A percentile compares a stretch with the other conserved stretches of the same genome.
These are phyloP conservation scores for Fraxinus pennsylvanica DNA, from an alignment of 257 asterid genomes.

Conservation along the genomic window DNA sequence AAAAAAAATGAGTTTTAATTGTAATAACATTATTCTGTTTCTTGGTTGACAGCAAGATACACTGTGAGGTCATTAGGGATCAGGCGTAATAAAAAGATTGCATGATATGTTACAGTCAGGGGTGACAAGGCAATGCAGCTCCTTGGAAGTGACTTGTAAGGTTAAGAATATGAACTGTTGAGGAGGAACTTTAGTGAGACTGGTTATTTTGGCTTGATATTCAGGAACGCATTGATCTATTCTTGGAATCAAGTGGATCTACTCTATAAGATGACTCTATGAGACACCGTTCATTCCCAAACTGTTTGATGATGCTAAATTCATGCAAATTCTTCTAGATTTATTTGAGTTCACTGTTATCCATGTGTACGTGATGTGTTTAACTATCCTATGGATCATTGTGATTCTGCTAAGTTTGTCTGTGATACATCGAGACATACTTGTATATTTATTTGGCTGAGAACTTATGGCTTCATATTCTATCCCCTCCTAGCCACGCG, in stretches of 20 bases:
- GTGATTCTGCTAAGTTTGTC: neutral
- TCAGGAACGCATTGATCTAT: conserved; percentile 25
- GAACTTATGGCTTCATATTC: neutral
- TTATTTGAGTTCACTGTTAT: neutral
- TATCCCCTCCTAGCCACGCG: no score
- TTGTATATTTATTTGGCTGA: neutral
- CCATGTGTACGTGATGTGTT: neutral
- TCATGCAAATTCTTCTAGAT: neutral
- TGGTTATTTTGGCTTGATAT: conserved; percentile 29
- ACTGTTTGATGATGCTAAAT: neutral
- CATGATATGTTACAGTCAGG: neutral
- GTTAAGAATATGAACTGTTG: conserved; percentile 23
- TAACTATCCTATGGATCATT: neutral
- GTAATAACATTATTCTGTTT: neutral
- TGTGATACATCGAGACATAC: neutral
- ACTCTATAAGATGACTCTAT: no score
- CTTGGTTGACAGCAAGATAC: conserved; percentile 22
- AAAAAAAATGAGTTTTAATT: no score
- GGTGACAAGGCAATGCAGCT: conserved; percentile 27
- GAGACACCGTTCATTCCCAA: neutral
- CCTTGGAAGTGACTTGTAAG: conserved; percentile 17
- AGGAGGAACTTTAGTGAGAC: conserved; percentile 30
- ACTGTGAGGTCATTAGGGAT: conserved; percentile 27
- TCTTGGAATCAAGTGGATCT: conserved; percentile 25
- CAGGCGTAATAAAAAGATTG: conserved; percentile 27